A percentile compares a stretch with the other conserved stretches of the same genome.
Conservation (phyloP, 2,329 filamentous ascomycete genomes). For the Diaporthe sp. region DNA sequence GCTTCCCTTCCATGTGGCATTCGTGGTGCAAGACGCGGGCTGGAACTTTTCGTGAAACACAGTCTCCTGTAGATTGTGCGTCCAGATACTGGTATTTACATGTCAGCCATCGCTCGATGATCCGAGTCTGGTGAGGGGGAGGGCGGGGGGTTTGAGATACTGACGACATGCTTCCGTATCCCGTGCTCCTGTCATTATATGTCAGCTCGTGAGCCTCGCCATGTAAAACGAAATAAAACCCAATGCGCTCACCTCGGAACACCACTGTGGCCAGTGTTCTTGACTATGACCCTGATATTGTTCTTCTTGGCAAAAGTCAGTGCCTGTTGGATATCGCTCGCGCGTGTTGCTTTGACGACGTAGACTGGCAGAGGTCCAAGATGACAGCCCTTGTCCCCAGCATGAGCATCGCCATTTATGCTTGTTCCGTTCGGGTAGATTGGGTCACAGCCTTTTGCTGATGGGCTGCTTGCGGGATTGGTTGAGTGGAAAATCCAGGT, state of each 20-base stretch:
- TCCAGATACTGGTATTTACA: background rate
- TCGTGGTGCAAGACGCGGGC: background rate
- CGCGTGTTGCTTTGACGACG: background rate
- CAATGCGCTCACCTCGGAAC: background rate
- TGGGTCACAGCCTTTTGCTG: background rate
- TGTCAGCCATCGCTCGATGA: background rate
- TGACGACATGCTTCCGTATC: background rate
- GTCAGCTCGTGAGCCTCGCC: background rate
- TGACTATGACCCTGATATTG: background rate
- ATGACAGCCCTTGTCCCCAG: background rate
- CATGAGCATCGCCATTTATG: background rate
- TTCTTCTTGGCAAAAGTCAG: background rate
- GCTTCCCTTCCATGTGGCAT: background rate
- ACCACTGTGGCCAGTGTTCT: background rate
- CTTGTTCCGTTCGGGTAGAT: background rate
- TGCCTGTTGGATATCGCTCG: background rate
- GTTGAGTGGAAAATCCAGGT: background rate
- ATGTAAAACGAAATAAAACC: background rate
- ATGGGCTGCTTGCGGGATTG: background rate
- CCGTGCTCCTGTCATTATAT: background rate
- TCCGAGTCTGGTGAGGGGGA: no score
- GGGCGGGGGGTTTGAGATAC: no score
- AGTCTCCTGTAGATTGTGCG: background rate
- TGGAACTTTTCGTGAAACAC: background rate
- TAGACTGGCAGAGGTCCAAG: background rate